Evolutionary conservation across 2,329 filamentous ascomycete genomes (phyloP).

Genomic region (Cordyceps sp.): DNA sequence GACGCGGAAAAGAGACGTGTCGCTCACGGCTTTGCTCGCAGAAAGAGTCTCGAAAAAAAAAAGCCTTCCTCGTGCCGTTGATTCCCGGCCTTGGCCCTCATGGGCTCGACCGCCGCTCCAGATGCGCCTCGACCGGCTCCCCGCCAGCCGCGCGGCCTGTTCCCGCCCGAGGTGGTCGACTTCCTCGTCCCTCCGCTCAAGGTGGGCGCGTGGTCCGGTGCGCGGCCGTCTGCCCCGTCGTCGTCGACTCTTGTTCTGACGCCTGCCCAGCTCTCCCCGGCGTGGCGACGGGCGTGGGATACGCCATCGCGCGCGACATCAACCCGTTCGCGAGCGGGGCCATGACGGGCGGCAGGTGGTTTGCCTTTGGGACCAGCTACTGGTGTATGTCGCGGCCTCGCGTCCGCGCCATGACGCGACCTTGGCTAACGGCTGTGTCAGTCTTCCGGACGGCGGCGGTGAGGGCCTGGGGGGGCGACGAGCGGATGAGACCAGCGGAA

Average conservation of each 20-base stretch:
- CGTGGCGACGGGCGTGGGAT: conserved; percentile 46
- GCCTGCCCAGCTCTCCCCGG: conserved; percentile 37
- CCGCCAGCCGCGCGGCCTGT: conserved; percentile 15
- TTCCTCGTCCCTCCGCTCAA: conserved; percentile 36
- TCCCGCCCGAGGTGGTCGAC: conserved; percentile 26
- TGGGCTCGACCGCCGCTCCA: conserved; percentile 4
- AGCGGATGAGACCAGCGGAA: conserved; percentile 38
- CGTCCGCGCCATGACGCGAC: neutral
- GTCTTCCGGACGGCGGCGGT: conserved; percentile 30
- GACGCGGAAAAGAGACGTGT: too few species aligned
- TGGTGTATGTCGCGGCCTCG: conserved; percentile 38
- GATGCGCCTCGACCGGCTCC: conserved; percentile 7
- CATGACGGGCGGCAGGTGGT: conserved; percentile 65
- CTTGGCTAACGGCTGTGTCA: conserved; percentile 11
- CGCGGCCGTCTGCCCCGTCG: neutral
- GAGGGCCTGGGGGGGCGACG: conserved; percentile 30
- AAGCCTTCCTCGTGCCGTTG: neutral
- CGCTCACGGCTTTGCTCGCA: too few species aligned
- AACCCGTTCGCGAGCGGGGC: conserved; percentile 55
- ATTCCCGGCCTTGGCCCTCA: neutral
- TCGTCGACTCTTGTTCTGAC: conserved; percentile 5
- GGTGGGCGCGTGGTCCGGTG: conserved; percentile 43
- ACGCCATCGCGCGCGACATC: conserved; percentile 53
- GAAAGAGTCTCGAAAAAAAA: too few species aligned
- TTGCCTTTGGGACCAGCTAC: conserved; percentile 58